Evolutionary conservation across 2,329 filamentous ascomycete species (phyloP), one percentile per base, ranked within the genome.

Genomic region (Alternaria atra): DNA sequence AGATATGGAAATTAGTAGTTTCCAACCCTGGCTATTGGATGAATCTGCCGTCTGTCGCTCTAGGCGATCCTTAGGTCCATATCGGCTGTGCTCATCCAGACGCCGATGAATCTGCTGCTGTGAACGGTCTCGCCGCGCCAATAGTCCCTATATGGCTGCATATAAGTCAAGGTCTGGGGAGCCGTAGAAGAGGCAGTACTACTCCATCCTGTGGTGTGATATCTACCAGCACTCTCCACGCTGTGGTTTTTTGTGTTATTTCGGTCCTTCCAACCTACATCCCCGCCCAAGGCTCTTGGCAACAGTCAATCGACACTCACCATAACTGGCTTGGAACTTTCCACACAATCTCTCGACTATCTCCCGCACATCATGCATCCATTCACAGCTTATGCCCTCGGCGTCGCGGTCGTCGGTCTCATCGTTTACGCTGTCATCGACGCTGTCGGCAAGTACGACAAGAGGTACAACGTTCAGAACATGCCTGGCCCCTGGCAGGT

Each of bases 401-500:
- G 73, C 27, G 58, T 81, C 13, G 79, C 79, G 42, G 64, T 79
- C 4, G 57, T 80, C 40, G 76, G 76, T 60, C 80, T 81, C 60
- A 73, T 74, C 27, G 29, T 74, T 29, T 78, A 75, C 60, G 64
- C 65, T 10, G 68, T 81, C 52, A 52, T 77, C 52, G 75, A 77
- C 53, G 74, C 77, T 42, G 68, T 70, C 65, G 60, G 67, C 58
- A 73, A 72, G 67, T 77, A 79, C 73, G 79, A 75, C 62, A 71
- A 70, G 47, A 76, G 77, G 42, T 73, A 73, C 65, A 78, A 75
- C 53, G 71, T 71, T 46, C 72, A 69, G 48, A 76, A 76, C 17
- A 61, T 80, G 27, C 81, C 81, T 35, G 81, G 81, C 12, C 81
- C 81, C 17, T 69, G 72, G 9, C 67, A 81, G 44, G 55, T 77